Conservation (phyloP, 2,329 filamentous ascomycete genomes). For the Hortaea werneckii region DNA sequence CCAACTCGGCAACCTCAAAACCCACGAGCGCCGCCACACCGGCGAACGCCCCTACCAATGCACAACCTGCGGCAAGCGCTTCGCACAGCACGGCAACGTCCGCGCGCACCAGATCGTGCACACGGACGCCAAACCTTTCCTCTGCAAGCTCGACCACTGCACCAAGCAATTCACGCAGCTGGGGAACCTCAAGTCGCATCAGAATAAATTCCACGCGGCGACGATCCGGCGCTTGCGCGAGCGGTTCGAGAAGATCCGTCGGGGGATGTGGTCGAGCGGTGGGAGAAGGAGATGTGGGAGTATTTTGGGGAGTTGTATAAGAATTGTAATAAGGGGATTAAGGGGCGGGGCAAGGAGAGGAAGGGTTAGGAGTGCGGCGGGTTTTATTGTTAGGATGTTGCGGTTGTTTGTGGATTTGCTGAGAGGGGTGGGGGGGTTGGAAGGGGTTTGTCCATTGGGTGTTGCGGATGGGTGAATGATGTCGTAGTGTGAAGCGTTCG, state of each 20-base stretch:
- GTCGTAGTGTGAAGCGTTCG: too few species aligned
- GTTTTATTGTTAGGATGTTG: too few species aligned
- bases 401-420: too few species aligned
- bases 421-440: too few species aligned
- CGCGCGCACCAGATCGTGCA: constrained; percentile 77
- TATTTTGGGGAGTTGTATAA: constrained; percentile 88
- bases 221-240: constrained; percentile 59
- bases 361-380: constrained; percentile 38
- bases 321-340: constrained; percentile 97
- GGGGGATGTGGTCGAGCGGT: constrained; percentile 53
- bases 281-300: constrained; percentile 68
- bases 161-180: constrained; percentile 81
- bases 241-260: constrained; percentile 56
- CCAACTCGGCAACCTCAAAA: constrained; percentile 86
- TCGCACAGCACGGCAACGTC: constrained; percentile 78
- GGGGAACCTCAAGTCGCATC: constrained; percentile 90
- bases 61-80: constrained; percentile 67
- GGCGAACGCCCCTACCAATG: constrained; percentile 79
- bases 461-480: too few species aligned
- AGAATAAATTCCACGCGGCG: constrained; percentile 84
- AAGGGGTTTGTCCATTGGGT: too few species aligned
- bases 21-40: constrained; percentile 77
- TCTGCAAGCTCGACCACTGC: constrained; percentile 73
- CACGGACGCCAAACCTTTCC: constrained; percentile 62
- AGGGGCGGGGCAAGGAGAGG: constrained; percentile 80